phyloP scores from a whole-genome alignment of 1,284 basidiomycete genomes.

The Sporisorium reilianum region DNA sequence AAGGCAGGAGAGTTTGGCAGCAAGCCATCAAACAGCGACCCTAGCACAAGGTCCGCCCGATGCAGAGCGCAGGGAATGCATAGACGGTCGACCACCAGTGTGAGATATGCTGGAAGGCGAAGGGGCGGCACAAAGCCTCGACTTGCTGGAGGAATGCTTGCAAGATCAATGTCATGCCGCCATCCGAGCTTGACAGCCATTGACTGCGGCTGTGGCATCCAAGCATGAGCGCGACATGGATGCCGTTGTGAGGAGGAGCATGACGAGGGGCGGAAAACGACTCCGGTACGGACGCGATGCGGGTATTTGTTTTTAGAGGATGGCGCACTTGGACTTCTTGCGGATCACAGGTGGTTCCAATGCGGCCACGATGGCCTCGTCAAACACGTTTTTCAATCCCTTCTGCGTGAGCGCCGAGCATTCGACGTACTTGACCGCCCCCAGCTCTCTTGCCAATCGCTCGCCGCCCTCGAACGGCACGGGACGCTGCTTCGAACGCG shows the following conservation, averaged over 20 bases:
- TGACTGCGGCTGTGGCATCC: not conserved
- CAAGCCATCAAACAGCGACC: not conserved
- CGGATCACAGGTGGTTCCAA: slow-evolving; percentile 92
- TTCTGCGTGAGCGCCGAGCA: slow-evolving; percentile 99
- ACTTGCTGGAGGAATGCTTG: not conserved
- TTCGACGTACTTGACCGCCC: slow-evolving; percentile 98
- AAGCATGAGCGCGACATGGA: no score
- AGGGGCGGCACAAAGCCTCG: not conserved
- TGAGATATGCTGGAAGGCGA: not conserved
- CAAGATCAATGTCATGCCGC: not conserved
- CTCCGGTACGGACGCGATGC: slow-evolving; percentile 6
- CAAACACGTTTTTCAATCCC: slow-evolving; percentile 99
- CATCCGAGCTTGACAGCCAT: slow-evolving; percentile 2
- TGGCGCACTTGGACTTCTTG: slow-evolving; percentile 83
- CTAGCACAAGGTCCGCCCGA: not conserved
- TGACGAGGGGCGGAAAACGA: not conserved
- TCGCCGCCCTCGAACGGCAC: slow-evolving; percentile 90
- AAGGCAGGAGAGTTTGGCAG: not conserved
- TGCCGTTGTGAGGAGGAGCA: no score
- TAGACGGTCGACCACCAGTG: not conserved
- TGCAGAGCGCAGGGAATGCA: not conserved
- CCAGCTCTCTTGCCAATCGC: slow-evolving; percentile 91
- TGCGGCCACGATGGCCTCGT: slow-evolving; percentile 99
- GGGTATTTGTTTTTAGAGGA: slow-evolving; percentile 75
- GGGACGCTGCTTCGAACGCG: slow-evolving; percentile 94